phyloP scores from a whole-genome alignment of 2,329 filamentous ascomycete genomes.

The Aspergillus alliaceus region DNA sequence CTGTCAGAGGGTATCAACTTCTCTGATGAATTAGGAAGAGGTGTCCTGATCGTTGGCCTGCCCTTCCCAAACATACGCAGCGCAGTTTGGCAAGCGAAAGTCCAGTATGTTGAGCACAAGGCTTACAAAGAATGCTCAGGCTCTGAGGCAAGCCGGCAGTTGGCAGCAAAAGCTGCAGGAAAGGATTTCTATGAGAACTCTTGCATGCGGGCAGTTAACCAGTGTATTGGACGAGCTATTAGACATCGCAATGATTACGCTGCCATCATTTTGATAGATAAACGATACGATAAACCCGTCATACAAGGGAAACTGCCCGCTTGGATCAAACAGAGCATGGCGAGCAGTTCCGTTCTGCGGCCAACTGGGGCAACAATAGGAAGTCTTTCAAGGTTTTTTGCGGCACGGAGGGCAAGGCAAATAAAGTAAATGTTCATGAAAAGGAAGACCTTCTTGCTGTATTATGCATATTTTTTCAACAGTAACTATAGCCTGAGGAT shows the following conservation, averaged over 20 bases:
- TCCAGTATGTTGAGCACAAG: conserved; percentile 77
- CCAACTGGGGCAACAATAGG: conserved; percentile 28
- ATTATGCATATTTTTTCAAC: too few relatives aligned
- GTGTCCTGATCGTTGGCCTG: conserved; percentile 85
- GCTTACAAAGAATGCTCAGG: conserved; percentile 35
- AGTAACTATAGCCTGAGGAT: too few relatives aligned
- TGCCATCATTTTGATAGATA: conserved; percentile 81
- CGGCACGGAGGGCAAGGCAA: conserved; percentile 5
- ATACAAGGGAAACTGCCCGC: conserved; percentile 79
- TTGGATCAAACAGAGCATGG: conserved; percentile 78
- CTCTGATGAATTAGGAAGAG: conserved; percentile 82
- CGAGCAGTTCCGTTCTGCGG: conserved; percentile 19
- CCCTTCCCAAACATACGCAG: conserved; percentile 90
- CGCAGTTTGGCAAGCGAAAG: conserved; percentile 89
- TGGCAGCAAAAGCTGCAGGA: conserved; percentile 52
- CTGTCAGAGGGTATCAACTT: conserved; percentile 99
- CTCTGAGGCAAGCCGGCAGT: conserved; percentile 29
- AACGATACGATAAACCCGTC: conserved; percentile 70
- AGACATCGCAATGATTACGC: conserved; percentile 87
- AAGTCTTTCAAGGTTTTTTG: conserved; percentile 36
- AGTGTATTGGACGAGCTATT: conserved; percentile 91
- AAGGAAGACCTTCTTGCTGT: not conserved
- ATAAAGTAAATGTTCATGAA: not conserved
- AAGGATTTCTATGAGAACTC: conserved; percentile 89
- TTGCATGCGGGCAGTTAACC: conserved; percentile 96